Base-by-base conservation (phyloP, 2,329 filamentous ascomycete species). In the Ascochyta viciae-villosae region DNA sequence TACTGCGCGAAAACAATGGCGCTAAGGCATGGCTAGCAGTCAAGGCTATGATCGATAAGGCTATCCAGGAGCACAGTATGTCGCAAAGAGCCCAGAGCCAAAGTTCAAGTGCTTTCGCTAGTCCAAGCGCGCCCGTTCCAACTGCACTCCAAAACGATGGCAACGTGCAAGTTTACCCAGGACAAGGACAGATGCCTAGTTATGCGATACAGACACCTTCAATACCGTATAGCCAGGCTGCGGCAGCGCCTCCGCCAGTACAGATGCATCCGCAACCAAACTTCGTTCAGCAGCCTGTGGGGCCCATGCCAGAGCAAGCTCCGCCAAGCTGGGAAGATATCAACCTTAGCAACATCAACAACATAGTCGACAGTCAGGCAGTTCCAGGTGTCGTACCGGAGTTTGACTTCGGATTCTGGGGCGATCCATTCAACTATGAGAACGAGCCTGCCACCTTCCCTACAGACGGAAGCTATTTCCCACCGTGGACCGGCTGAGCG, bases 361-460 rank as follows among this genome's bases (percentile, higher is more conserved):
- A 70, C 41, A 72, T 74, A 16, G 64, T 72, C 4, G 67, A 71
- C 43, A 54, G 66, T 9, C 59, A 65, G 23, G 55, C 61, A 9
- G 61, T 60, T 8, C 63, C 63, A n/a, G 67, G 67, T 3, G 54
- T 73, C 15, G 51, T 74, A 29, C 70, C 71, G 6, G 73, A 75
- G 26, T 74, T 76, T 40, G 73, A 76, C 43, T 76, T 74, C 53
- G 74, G 73, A 4, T 76, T 74, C 46, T 76, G 73, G 73, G 73
- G 73, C 22, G 73, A 75, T 49, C 72, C 73, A 1, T 71, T 75
- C 50, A 72, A 71, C 35, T 73, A 74, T 31, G 65, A 66, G 26
- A 71, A 64, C 26, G 71, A 74, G 38, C 63, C 65, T 31, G 57
- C 46, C 31, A 60, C 63, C 4, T 62, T 67, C 37, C 63, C 60